Conservation (phyloP, 139 green algal species). For the Nannochloris sp. region DNA sequence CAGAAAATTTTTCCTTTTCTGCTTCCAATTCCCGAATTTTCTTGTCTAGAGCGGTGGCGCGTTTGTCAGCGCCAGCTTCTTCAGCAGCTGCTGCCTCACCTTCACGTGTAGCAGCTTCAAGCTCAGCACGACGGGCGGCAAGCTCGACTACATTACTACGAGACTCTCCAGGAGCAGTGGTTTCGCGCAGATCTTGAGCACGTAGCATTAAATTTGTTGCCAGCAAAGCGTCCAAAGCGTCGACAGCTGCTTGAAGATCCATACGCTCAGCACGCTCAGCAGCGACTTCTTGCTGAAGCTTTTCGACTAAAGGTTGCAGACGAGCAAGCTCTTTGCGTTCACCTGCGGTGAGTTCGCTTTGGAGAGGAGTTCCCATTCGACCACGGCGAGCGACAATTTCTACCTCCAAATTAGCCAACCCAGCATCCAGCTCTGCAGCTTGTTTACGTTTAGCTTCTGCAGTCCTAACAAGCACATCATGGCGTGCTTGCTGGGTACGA, state of each 20-base stretch:
- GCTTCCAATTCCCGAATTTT: slow-evolving; percentile 20
- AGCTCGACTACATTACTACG: slow-evolving; percentile 21
- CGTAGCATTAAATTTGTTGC: slow-evolving; percentile 44
- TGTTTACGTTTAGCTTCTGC: neutral
- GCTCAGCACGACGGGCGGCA: slow-evolving; percentile 12
- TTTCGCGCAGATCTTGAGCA: slow-evolving; percentile 43
- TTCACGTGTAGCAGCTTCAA: neutral
- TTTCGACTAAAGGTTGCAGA: slow-evolving; percentile 34
- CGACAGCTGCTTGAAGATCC: slow-evolving; percentile 25
- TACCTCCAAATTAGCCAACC: slow-evolving; percentile 5
- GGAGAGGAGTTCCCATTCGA: slow-evolving; percentile 58
- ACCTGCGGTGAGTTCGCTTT: slow-evolving; percentile 38
- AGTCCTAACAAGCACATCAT: neutral
- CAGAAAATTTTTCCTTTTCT: slow-evolving; percentile 38
- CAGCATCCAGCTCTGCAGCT: neutral
- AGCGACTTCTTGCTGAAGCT: slow-evolving; percentile 24
- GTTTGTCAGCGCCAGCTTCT: slow-evolving; percentile 3
- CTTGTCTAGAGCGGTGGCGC: neutral
- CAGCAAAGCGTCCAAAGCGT: slow-evolving; percentile 39
- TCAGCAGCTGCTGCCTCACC: slow-evolving; percentile 1
- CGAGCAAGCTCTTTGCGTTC: slow-evolving; percentile 58
- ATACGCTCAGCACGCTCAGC: slow-evolving; percentile 15
- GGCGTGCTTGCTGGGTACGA: slow-evolving; percentile 1
- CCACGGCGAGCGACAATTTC: slow-evolving; percentile 29
- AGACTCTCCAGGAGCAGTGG: slow-evolving; percentile 14